phyloP scores from a whole-genome alignment of 2,329 filamentous ascomycete species.

The Nothophoma quercina region DNA sequence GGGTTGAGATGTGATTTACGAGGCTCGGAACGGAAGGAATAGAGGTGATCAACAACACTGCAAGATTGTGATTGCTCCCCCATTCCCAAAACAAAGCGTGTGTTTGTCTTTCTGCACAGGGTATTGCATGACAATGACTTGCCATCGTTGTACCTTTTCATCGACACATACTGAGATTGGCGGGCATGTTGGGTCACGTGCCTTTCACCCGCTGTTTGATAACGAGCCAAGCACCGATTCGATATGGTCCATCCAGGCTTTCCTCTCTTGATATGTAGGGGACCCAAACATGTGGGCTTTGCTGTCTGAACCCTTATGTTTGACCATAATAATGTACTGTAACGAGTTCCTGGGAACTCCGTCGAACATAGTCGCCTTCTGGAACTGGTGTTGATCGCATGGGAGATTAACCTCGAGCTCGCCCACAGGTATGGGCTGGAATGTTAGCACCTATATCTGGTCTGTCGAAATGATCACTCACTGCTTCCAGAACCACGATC shows the following conservation, averaged over 20 bases:
- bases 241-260: slow-evolving; percentile 28
- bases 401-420: slow-evolving; percentile 25
- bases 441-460: slow-evolving; percentile 1
- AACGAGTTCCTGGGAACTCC: slow-evolving; percentile 35
- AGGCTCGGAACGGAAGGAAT: too few relatives aligned
- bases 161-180: too few relatives aligned
- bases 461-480: slow-evolving; percentile 11
- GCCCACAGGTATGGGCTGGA: slow-evolving; percentile 27
- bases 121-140: too few relatives aligned
- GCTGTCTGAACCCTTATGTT: slow-evolving; percentile 10
- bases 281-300: slow-evolving; percentile 33
- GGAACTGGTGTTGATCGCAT: slow-evolving; percentile 23
- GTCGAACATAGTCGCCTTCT: slow-evolving; percentile 38
- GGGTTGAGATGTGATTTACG: too few relatives aligned
- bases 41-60: too few relatives aligned
- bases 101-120: too few relatives aligned
- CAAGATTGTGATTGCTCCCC: too few relatives aligned
- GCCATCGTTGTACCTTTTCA: too few relatives aligned
- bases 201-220: too few relatives aligned
- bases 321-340: slow-evolving; percentile 32
- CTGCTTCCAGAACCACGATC: slow-evolving; percentile 27
- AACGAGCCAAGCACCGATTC: neutral
- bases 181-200: too few relatives aligned
- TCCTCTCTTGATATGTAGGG: slow-evolving; percentile 23
- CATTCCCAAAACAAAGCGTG: too few relatives aligned